Evolutionary conservation across 2,329 filamentous ascomycete genomes (phyloP), one percentile per base, ranked within the genome.

Genomic region (Alternaria triticina): DNA sequence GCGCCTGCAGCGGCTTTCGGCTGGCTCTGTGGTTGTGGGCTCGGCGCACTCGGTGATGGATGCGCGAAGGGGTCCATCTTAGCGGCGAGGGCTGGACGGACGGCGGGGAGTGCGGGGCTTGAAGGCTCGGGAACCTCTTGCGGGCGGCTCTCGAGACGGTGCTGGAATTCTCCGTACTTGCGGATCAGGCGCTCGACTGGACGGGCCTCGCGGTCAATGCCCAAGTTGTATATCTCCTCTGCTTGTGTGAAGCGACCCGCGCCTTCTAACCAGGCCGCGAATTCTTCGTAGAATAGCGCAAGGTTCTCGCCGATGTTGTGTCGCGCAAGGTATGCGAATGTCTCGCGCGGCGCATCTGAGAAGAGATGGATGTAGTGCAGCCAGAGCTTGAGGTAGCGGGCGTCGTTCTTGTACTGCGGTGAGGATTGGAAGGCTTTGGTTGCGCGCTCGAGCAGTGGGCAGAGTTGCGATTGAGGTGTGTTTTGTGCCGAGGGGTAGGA

Each of bases 271-370:
- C 94, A 98, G 1, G 89, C 91, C 1, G 96, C 94, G 77, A 97
- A 99, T 76, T 98, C 96, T 78, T 99, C 96, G 80, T 99, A 99
- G 80, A 94, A 99, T 4, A 98, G 84, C 2, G 96, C 96, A 3
- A 99, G 86, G 1, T 86, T 85, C 74, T 97, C 94, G 64, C 95
- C 96, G 64, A 99, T 93, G 66, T 86, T 87, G 77, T 99, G 94
- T 54, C 94, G 91, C 12, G 95, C 91, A 36, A 99, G 86, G 76
- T 96, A 99, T 50, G 96, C 89, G 77, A 94, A 99, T 0, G 92
- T 93, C 81, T 99, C 96, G 56, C 95, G 90, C 3, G 95, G 94
- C n/a, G 93, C 86, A 77, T 98, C 96, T 5, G 93, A 92, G 81
- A 98, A 98, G 72, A 97, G 88, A 55, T 91, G 87, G 74, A 98